Evolutionary conservation across 1,284 basidiomycete species (phyloP).

Genomic region (Trichosporon inkin): DNA sequence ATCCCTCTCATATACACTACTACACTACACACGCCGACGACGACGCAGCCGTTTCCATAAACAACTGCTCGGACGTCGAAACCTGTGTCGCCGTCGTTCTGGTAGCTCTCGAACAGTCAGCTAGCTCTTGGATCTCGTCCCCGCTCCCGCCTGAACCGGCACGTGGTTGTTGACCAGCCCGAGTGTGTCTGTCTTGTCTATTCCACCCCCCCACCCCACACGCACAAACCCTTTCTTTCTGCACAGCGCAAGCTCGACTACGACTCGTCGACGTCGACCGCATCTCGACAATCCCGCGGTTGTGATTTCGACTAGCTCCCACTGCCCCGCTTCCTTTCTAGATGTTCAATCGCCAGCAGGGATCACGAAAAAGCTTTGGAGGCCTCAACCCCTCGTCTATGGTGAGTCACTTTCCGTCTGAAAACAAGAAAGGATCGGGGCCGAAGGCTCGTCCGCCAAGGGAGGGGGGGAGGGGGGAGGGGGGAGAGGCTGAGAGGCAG

Average conservation of each 20-base stretch:
- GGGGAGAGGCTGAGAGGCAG: too few relatives aligned
- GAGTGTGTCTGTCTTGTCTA: too few relatives aligned
- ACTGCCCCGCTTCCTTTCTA: neutral
- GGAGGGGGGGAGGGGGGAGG: too few relatives aligned
- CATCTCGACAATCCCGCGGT: constrained; percentile 1
- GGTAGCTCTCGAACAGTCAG: neutral
- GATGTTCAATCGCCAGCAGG: constrained; percentile 6
- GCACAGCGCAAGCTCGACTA: neutral
- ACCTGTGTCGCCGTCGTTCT: neutral
- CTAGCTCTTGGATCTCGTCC: neutral
- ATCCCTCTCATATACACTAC: neutral
- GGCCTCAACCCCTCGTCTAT: constrained; percentile 9
- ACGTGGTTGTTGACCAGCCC: constrained; percentile 5
- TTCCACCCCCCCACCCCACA: constrained; percentile 1
- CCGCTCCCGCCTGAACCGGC: neutral
- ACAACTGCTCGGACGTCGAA: neutral
- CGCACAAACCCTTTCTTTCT: neutral
- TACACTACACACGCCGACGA: neutral
- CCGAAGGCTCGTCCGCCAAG: too few relatives aligned
- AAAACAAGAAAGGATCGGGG: too few relatives aligned
- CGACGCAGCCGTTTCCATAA: neutral
- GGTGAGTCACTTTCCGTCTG: neutral
- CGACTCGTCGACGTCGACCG: constrained; percentile 7
- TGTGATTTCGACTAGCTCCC: constrained; percentile 3
- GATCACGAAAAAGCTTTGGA: constrained; percentile 7